Base-by-base conservation (phyloP, 2,329 filamentous ascomycete genomes). In the Penicillium concentricum region DNA sequence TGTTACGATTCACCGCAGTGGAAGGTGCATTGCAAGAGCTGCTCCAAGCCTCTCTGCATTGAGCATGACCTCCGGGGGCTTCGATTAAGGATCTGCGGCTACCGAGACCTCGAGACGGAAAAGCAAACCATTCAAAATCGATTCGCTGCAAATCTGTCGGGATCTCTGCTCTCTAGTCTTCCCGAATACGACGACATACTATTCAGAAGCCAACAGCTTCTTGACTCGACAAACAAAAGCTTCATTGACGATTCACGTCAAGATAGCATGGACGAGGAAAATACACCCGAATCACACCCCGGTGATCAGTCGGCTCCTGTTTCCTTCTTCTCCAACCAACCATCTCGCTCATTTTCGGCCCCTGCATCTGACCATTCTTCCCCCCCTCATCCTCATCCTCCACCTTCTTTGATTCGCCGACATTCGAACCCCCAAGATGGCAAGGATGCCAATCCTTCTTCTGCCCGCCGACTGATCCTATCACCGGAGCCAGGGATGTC, bases 21-120 rank as follows among this genome's bases (percentile, higher is more conserved):
- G 83, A 84, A 83, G 63, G 78, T 85, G n/a, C 77, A 81, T 38
- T 85, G 83, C 68, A 81, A 82, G 63, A 78, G 75, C 42, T 85
- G 83, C 71, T 82, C 82, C 39, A 82, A 77, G 52, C 78, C 82
- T 2, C 72, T 85, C 26, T 85, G 83, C 69, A 83, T 84, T 62
- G 82, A 84, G 62, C 83, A 85, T 66, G 83, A 85, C 61, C 79
- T 85, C 43, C 78, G 82, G 26, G 82, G 78, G 15, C 73, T 84
- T 20, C 81, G 82, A 51, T 74, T 84, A 28, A 75, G 82, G 37
- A 83, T 84, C 47, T 85, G 83, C 64, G 83, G 83, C 18, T 84
- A 80, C 62, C 75, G 80, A 61, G 82, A 84, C 50, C 75, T 85
- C 56, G 73, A 76, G 28, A 71, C 79, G 22, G 83, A 85, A 65